These are phyloP conservation scores for Trichomonascaceae sp. DNA, from an alignment of 1,139 yeast genomes.

Conservation along the genomic window DNA sequence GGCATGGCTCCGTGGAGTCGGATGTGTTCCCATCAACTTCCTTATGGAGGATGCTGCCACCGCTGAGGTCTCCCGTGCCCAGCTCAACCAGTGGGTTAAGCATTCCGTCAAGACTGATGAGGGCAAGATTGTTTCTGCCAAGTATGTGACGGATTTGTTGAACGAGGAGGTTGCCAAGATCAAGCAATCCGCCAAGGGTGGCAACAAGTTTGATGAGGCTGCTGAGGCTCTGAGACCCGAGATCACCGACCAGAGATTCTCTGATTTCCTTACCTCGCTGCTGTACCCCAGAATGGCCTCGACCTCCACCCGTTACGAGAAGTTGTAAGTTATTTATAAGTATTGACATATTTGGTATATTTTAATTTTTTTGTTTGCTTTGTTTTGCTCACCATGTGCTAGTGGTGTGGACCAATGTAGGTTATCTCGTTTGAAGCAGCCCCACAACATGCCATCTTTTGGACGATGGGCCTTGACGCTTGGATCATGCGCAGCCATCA, in stretches of 20 bases:
- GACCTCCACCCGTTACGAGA: slow-evolving; percentile 10
- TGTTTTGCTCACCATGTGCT: not conserved
- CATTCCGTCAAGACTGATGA: slow-evolving; percentile 54
- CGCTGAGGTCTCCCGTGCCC: slow-evolving; percentile 75
- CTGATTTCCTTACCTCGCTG: slow-evolving; percentile 34
- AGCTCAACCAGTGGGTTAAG: slow-evolving; percentile 75
- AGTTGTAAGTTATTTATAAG: slow-evolving; percentile 10
- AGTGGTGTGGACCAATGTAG: slow-evolving; percentile 1
- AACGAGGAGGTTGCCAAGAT: slow-evolving; percentile 51
- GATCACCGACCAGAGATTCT: slow-evolving; percentile 21
- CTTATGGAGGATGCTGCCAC: slow-evolving; percentile 86
- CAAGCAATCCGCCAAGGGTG: slow-evolving; percentile 39
- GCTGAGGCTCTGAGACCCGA: slow-evolving; percentile 23
- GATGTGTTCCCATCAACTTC: slow-evolving; percentile 72
- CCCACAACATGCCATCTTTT: slow-evolving; percentile 12
- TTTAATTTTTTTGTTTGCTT: slow-evolving; percentile 1
- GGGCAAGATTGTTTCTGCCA: slow-evolving; percentile 45
- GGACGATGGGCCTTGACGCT: slow-evolving; percentile 48
- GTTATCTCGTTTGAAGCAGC: not conserved
- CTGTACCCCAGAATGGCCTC: slow-evolving; percentile 24
- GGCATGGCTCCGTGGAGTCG: slow-evolving; percentile 72
- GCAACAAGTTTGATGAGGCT: slow-evolving; percentile 40
- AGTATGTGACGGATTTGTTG: slow-evolving; percentile 42
- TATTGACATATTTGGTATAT: not conserved
- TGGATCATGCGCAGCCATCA: slow-evolving; percentile 43